A percentile compares a stretch with the other conserved stretches of the same genome.
phyloP scores from a whole-genome alignment of 129 eudicot species.

The Logfia minima region DNA sequence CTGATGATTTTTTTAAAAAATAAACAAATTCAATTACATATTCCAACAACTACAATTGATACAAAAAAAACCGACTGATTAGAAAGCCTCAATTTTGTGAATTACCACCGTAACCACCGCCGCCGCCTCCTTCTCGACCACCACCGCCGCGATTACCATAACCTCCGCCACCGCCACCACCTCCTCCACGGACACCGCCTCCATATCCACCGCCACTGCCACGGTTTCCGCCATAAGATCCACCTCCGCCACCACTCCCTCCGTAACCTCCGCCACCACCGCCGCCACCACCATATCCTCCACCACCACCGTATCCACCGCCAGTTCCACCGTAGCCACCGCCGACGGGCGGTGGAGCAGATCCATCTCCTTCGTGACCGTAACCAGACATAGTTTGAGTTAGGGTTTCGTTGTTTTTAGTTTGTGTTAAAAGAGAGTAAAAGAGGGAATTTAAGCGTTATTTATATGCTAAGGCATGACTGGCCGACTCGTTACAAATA shows the following conservation, averaged over 20 bases:
- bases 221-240: slow-evolving; percentile 46
- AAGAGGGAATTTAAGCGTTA: slow-evolving; percentile 13
- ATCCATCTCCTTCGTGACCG: slow-evolving; percentile 74
- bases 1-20: slow-evolving; percentile 14
- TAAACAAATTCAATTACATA: neutral
- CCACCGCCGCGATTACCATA: slow-evolving; percentile 46
- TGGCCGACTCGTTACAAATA: slow-evolving; percentile 31
- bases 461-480: slow-evolving; percentile 21
- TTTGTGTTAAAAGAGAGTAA: slow-evolving; percentile 9
- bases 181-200: slow-evolving; percentile 38
- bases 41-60: neutral
- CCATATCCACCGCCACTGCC: slow-evolving; percentile 52
- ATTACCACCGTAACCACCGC: slow-evolving; percentile 60
- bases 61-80: neutral
- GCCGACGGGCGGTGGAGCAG: slow-evolving; percentile 61
- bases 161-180: slow-evolving; percentile 40
- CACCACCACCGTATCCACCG: slow-evolving; percentile 40
- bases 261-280: slow-evolving; percentile 34
- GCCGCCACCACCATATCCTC: slow-evolving; percentile 43
- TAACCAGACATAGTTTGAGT: slow-evolving; percentile 52
- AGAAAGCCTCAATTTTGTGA: slow-evolving; percentile 52
- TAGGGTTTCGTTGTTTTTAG: slow-evolving; percentile 43
- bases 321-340: slow-evolving; percentile 61
- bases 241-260: slow-evolving; percentile 31
- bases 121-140: slow-evolving; percentile 49